Evolutionary conservation across 768 basidiomycete species (phyloP), one percentile per base, ranked within the genome.

Genomic region (Suillus sp.): DNA sequence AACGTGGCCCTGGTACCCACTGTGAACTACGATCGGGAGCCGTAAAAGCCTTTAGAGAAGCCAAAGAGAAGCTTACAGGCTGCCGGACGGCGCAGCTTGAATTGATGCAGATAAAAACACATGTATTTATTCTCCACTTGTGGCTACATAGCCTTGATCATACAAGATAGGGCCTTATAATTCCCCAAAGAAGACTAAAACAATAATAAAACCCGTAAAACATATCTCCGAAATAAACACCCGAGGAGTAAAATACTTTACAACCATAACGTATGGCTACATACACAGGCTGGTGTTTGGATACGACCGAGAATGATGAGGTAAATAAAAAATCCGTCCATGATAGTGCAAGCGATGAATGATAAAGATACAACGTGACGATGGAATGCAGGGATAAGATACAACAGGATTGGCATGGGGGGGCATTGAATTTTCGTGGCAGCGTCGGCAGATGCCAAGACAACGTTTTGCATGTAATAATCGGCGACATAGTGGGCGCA

Each of bases 231-330:
- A 57, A 63, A 51, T 64, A 56, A 62, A 34, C 64, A 62, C 67
- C 63, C 68, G 60, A 74, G 54, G 56, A 61, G 55, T 64, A 66
- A 27, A 73, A 67, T 77, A 75, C 53, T 72, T 75, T 77, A 75
- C 75, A 77, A 59, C 58, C 72, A 75, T 76, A 76, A 75, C 65
- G 74, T 75, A 75, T 68, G 60, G 75, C 74, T 75, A 75, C 75
- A 75, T 71, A 69, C 64, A 65, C 62, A 62, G 63, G 64, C 40
- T 59, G 45, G 64, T 62, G 67, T 64, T 70, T 73, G 60, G 68
- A 67, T 68, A 72, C 38, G 37, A 20, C 25, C 11, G 56, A 40
- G 27, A 40, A 40, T 40, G 56, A 57, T 57, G 56, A 30, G 43
- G 32, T 43, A 34, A 43, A 32, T 40, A 70, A 64, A 35, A 68